These are phyloP conservation scores for Chrysopogon serrulatus DNA, from an alignment of 176 grass and related monocot genomes.

Conservation along the genomic window DNA sequence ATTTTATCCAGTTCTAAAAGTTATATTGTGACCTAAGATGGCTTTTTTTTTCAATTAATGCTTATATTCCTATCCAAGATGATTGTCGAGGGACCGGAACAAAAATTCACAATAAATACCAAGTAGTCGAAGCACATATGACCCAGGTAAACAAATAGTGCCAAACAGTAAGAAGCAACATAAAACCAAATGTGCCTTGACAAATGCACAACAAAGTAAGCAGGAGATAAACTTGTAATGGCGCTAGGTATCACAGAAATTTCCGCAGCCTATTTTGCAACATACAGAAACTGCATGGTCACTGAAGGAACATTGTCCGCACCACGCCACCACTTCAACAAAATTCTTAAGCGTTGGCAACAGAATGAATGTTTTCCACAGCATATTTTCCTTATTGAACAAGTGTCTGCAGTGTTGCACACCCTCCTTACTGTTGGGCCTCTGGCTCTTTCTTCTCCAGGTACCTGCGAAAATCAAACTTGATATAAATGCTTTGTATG, in stretches of 20 bases:
- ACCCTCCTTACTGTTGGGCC: conserved; percentile 33
- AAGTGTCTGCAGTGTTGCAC: not conserved
- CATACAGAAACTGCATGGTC: not conserved
- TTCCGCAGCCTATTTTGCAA: not conserved
- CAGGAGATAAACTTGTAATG: not conserved
- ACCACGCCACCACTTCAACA: not conserved
- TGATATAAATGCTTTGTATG: not conserved
- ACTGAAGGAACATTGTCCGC: not conserved
- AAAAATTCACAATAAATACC: not conserved
- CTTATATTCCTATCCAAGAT: not conserved
- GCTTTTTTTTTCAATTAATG: not conserved
- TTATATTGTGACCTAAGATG: not conserved
- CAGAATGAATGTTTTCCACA: not conserved
- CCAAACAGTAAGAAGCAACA: not conserved
- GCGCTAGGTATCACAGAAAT: not conserved
- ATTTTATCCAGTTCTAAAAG: not conserved
- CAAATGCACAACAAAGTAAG: not conserved
- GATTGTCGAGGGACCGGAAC: not conserved
- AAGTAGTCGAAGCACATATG: not conserved
- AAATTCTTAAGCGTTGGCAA: not conserved
- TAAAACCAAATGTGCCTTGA: not conserved
- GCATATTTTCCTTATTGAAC: not conserved
- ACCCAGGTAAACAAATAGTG: not conserved
- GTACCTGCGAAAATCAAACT: conserved; percentile 43
- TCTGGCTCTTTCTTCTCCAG: conserved; percentile 63